phyloP scores from a whole-genome alignment of 148 eudicot genomes.

The Rhododendron simsii region DNA sequence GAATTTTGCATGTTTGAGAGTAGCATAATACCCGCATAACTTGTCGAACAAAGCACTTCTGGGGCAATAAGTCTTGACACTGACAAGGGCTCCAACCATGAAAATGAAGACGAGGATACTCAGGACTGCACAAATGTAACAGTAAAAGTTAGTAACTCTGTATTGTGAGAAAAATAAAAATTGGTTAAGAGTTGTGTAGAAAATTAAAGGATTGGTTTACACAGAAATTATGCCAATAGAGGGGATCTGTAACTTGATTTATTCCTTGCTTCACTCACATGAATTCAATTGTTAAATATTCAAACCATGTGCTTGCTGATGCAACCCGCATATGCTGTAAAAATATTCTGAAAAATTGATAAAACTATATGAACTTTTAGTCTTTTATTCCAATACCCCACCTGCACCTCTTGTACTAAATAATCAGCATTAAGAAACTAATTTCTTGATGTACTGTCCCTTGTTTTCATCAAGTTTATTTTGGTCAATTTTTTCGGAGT shows the following conservation, averaged over 20 bases:
- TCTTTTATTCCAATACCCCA: too few relatives aligned
- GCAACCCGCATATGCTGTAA: too few relatives aligned
- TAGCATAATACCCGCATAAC: not conserved
- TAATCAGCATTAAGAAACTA: not conserved
- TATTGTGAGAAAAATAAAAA: not conserved
- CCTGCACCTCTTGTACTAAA: not conserved
- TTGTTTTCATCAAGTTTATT: not conserved
- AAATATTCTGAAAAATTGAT: not conserved
- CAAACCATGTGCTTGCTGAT: not conserved
- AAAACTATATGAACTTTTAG: too few relatives aligned
- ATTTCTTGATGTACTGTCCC: not conserved
- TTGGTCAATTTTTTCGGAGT: not conserved
- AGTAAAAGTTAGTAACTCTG: not conserved
- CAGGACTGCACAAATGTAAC: constrained; percentile 12
- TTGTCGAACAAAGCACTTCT: constrained; percentile 13
- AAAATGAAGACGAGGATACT: constrained; percentile 11
- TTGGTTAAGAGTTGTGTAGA: not conserved
- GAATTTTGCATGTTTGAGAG: not conserved
- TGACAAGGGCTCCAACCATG: constrained; percentile 11
- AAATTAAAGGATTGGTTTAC: not conserved
- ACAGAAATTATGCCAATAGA: not conserved
- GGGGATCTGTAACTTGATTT: not conserved
- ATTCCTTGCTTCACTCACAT: not conserved
- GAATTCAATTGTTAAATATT: not conserved
- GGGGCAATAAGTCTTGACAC: constrained; percentile 18